Base-by-base conservation (phyloP, 768 basidiomycete genomes). In the Suillus tomentosus region DNA sequence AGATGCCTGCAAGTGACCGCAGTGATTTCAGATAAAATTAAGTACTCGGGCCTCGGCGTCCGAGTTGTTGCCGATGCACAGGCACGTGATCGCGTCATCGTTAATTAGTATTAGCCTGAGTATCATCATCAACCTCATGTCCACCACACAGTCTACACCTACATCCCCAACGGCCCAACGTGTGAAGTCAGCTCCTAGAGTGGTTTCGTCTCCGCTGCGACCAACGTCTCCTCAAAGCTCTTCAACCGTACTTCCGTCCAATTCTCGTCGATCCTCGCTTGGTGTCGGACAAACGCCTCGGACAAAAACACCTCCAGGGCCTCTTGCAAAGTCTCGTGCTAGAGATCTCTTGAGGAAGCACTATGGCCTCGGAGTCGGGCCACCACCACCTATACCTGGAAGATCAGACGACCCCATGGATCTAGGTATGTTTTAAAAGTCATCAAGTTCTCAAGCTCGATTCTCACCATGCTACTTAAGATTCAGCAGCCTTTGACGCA, bases 281-380 rank as follows among this genome's bases (percentile, higher is more conserved):
- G 64, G 66, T 56, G 61, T 65, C 73, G 40, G 67, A 62, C 59
- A 69, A 69, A 62, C 65, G 47, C 68, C 76, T 8, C 69, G 65
- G 47, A 59, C 70, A n/a, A 63, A 68, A 31, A 59, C 74, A 22
- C 66, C 79, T 34, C 70, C 76, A 13, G 73, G 74, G 48, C 73
- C 76, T 27, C 70, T 72, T 39, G 65, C 72, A 24, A 88, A 87
- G 69, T 79, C 83, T 22, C 80, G 88, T 17, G 93, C 93, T 14
- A 81, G 89, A 68, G 92, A 94, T 72, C 73, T 95, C 57, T 71
- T 95, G 60, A 81, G 94, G 70, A 93, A 92, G 68, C 94, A 96
- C 71, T 96, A 96, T 81, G 92, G 93, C 6, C 76, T 96, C 34
- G 90, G 88, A 19, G 78, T 91, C n/a, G 88, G 87, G 0, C 86